Conservation (phyloP, 768 basidiomycete genomes). For the Auriscalpium microsporum region DNA sequence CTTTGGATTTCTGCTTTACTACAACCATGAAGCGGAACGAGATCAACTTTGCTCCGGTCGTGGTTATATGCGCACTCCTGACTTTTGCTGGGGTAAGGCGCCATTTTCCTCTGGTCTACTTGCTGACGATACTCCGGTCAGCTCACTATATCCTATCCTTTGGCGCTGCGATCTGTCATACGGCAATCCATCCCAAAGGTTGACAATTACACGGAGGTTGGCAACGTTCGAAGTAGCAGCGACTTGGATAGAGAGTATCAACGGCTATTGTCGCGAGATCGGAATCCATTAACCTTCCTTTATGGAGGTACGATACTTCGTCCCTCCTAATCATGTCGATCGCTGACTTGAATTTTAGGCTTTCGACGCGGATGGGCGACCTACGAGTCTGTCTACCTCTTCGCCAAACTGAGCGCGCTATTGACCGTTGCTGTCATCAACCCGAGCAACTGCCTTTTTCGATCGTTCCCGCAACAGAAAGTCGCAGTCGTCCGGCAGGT, state of each 20-base stretch:
- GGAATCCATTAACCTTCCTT: constrained; percentile 61
- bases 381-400: constrained; percentile 56
- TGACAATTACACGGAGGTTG: constrained; percentile 65
- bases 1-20: constrained; percentile 70
- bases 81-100: constrained; percentile 43
- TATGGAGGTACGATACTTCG: constrained; percentile 45
- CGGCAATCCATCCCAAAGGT: constrained; percentile 50
- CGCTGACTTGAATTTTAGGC: constrained; percentile 29
- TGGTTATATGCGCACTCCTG: constrained; percentile 49
- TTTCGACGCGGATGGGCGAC: constrained; percentile 65
- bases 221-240: constrained; percentile 41
- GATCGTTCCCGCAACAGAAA: constrained; percentile 38
- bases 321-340: neutral
- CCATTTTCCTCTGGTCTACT: neutral
- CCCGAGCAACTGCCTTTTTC: constrained; percentile 68
- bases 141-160: constrained; percentile 66
- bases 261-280: constrained; percentile 51
- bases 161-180: constrained; percentile 51
- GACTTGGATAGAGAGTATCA: constrained; percentile 69
- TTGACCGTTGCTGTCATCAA: constrained; percentile 59
- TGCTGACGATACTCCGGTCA: constrained; percentile 18
- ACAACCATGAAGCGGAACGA: constrained; percentile 67
- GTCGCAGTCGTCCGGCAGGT: constrained; percentile 54
- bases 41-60: constrained; percentile 58
- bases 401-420: constrained; percentile 61